Conservation (phyloP, 2,329 filamentous ascomycete genomes). For the Aspergillus sojae region DNA sequence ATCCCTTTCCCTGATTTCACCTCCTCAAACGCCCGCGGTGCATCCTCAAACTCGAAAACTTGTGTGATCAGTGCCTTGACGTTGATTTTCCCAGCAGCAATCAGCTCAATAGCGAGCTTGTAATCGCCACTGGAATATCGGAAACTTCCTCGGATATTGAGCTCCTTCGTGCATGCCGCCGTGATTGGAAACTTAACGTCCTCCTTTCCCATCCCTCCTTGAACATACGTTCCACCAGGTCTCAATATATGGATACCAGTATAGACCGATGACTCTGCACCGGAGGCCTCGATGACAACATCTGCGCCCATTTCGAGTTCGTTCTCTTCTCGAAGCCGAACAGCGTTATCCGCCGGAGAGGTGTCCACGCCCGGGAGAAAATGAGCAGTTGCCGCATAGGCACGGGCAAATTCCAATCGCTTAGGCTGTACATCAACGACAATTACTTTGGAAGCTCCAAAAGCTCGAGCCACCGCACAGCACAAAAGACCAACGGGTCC, state of each 20-base stretch:
- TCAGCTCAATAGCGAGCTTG: constrained; percentile 71
- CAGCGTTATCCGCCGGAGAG: neutral
- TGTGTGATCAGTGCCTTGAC: constrained; percentile 54
- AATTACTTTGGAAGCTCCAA: constrained; percentile 79
- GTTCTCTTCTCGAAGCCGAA: neutral
- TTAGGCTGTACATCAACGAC: constrained; percentile 81
- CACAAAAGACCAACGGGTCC: constrained; percentile 87
- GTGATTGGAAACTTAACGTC: constrained; percentile 63
- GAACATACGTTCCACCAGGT: constrained; percentile 73
- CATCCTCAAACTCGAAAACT: constrained; percentile 32
- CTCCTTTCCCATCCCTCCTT: constrained; percentile 83
- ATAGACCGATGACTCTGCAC: constrained; percentile 76
- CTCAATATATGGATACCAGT: constrained; percentile 69
- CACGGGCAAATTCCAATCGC: constrained; percentile 73
- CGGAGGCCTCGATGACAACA: constrained; percentile 75
- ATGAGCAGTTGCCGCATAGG: neutral
- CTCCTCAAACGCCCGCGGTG: constrained; percentile 34
- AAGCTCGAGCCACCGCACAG: constrained; percentile 80
- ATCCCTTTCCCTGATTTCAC: constrained; percentile 18
- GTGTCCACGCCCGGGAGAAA: neutral
- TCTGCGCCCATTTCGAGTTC: constrained; percentile 47
- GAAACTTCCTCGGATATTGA: constrained; percentile 78
- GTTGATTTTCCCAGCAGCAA: constrained; percentile 66
- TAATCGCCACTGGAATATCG: constrained; percentile 83
- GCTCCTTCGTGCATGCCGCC: constrained; percentile 78